Conservation (phyloP, 2,329 filamentous ascomycete species). For the Fusarium oligoseptatum region DNA sequence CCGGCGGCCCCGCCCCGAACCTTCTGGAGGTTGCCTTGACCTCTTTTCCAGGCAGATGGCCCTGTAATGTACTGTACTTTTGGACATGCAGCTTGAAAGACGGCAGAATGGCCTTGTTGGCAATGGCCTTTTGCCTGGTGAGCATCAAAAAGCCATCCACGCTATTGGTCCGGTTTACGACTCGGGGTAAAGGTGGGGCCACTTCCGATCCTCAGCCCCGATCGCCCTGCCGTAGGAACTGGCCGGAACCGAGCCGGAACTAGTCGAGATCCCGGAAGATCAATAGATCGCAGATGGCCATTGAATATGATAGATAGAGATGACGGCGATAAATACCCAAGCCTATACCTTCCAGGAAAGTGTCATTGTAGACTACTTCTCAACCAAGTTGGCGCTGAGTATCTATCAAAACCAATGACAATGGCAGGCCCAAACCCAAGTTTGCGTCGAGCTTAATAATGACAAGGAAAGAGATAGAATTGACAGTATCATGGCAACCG, state of each 20-base stretch:
- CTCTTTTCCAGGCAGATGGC: background rate
- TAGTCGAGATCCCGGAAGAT: background rate
- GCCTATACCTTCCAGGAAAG: background rate
- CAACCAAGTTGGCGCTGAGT: background rate
- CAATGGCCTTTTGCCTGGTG: background rate
- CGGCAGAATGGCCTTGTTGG: background rate
- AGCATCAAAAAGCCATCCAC: background rate
- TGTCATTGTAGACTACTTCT: background rate
- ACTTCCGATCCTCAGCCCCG: background rate
- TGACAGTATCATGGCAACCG: background rate
- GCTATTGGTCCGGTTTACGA: slow-evolving; percentile 15
- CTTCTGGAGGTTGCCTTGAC: background rate
- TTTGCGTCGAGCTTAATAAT: background rate
- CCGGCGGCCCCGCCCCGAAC: background rate
- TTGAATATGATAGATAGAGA: background rate
- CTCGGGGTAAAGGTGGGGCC: slow-evolving; percentile 9
- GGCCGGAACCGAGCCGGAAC: background rate
- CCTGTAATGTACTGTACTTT: background rate
- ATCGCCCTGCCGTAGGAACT: background rate
- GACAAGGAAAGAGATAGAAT: background rate
- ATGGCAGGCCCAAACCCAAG: background rate
- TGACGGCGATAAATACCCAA: background rate
- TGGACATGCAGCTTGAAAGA: background rate
- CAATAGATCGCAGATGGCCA: background rate
- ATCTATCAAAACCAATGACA: background rate